These are phyloP conservation scores for Spathaspora sp. DNA, from an alignment of 1,139 yeast species.

Conservation along the genomic window DNA sequence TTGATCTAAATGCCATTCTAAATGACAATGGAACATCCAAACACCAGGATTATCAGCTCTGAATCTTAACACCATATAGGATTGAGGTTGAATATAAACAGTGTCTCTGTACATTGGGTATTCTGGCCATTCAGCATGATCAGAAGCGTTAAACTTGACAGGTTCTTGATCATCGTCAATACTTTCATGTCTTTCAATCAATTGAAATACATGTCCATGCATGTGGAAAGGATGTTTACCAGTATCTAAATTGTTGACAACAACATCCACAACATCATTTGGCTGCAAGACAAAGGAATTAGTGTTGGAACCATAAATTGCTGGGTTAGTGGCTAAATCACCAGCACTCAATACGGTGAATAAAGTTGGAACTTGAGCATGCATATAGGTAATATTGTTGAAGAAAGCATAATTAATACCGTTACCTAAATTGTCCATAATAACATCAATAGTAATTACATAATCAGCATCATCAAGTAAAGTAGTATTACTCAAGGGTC, in stretches of 20 bases:
- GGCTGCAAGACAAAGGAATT: constrained; percentile 59
- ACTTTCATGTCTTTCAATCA: constrained; percentile 58
- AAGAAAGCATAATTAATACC: constrained; percentile 78
- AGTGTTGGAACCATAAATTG: constrained; percentile 68
- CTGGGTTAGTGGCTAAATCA: constrained; percentile 42
- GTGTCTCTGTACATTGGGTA: constrained; percentile 68
- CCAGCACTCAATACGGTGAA: constrained; percentile 56
- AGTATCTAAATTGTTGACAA: constrained; percentile 73
- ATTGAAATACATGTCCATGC: constrained; percentile 84
- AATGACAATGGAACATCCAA: constrained; percentile 93
- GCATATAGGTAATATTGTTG: constrained; percentile 61
- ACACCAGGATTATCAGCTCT: constrained; percentile 86
- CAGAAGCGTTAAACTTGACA: constrained; percentile 46
- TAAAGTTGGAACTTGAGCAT: constrained; percentile 70
- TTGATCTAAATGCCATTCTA: constrained; percentile 92
- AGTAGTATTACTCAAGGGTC: constrained; percentile 41
- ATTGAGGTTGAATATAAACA: constrained; percentile 61
- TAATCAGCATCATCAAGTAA: constrained; percentile 60
- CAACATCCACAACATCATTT: constrained; percentile 67
- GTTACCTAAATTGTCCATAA: constrained; percentile 68
- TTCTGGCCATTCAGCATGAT: constrained; percentile 58
- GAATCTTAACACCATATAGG: constrained; percentile 65
- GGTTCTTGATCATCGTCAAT: constrained; percentile 47
- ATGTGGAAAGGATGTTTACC: constrained; percentile 93
- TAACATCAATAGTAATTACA: constrained; percentile 55